Conservation (phyloP, 2,329 filamentous ascomycete genomes). For the Xylaria polymorpha region DNA sequence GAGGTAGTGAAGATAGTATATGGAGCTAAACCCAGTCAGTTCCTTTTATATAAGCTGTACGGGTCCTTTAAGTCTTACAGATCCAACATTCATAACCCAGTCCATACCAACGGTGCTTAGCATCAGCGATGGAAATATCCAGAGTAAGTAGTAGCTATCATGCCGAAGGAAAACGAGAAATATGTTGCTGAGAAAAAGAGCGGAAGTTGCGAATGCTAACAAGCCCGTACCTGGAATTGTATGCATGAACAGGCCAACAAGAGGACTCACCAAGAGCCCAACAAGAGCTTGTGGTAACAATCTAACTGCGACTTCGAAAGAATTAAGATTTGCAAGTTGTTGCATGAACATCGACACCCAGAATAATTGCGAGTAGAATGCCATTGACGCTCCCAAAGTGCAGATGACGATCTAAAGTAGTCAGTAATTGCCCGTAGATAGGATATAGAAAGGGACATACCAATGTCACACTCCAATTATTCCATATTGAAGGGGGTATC, state of each 20-base stretch:
- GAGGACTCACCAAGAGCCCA: constrained; percentile 49
- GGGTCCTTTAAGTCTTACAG: constrained; percentile 40
- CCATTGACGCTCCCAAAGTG: constrained; percentile 49
- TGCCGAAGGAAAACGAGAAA: constrained; percentile 49
- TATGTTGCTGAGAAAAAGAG: constrained; percentile 47
- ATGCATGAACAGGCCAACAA: constrained; percentile 50
- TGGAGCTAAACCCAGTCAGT: constrained; percentile 45
- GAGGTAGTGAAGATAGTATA: constrained; percentile 48
- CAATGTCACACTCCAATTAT: constrained; percentile 47
- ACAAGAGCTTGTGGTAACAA: constrained; percentile 51
- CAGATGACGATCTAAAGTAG: constrained; percentile 46
- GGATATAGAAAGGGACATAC: constrained; percentile 36
- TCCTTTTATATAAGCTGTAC: not conserved
- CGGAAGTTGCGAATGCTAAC: constrained; percentile 43
- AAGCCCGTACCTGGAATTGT: constrained; percentile 46
- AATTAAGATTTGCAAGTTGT: constrained; percentile 46
- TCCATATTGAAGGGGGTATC: constrained; percentile 50
- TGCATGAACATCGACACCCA: constrained; percentile 53
- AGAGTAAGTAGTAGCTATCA: constrained; percentile 48
- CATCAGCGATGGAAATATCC: constrained; percentile 50
- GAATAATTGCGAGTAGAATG: constrained; percentile 51
- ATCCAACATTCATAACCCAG: constrained; percentile 52
- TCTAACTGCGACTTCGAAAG: constrained; percentile 49
- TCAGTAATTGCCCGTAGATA: constrained; percentile 14
- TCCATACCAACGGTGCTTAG: constrained; percentile 52